Percentiles rank a stretch among this genome's conserved stretches.
Evolutionary conservation across 2,329 filamentous ascomycete species (phyloP).

Genomic region (Rhytidhysteron rufulum): DNA sequence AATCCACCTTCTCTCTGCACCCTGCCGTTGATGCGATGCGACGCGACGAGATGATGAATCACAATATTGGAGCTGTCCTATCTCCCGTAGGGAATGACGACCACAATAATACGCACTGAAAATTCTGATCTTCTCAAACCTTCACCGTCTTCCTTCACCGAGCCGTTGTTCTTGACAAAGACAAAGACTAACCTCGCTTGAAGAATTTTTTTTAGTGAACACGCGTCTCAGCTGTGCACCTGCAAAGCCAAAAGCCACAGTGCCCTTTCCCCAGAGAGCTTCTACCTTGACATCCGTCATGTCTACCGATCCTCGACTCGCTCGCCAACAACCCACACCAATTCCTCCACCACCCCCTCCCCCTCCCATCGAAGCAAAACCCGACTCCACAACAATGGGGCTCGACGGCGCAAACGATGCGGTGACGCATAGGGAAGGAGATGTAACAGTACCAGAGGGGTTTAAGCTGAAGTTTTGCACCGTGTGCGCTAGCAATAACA

Average conservation of each 20-base stretch:
- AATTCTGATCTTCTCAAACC: slow-evolving; percentile 36
- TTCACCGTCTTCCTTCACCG: too few species aligned
- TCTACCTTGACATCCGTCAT: slow-evolving; percentile 18
- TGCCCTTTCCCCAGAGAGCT: neutral
- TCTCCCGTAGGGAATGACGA: slow-evolving; percentile 56
- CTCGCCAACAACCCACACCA: slow-evolving; percentile 33
- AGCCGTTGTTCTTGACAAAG: too few species aligned
- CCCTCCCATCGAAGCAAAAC: slow-evolving; percentile 37
- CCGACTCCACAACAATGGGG: slow-evolving; percentile 24
- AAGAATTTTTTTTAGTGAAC: too few species aligned
- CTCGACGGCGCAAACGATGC: slow-evolving; percentile 28
- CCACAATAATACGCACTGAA: slow-evolving; percentile 44
- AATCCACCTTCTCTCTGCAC: slow-evolving; percentile 4
- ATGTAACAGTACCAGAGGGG: slow-evolving; percentile 38
- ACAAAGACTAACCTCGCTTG: too few species aligned
- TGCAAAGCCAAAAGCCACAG: too few species aligned
- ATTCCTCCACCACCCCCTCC: slow-evolving; percentile 51
- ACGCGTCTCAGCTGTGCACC: neutral
- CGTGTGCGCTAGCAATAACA: slow-evolving; percentile 98
- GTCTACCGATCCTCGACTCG: slow-evolving; percentile 47
- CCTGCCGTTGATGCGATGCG: slow-evolving; percentile 8
- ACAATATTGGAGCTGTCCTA: slow-evolving; percentile 77
- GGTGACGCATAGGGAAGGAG: slow-evolving; percentile 9
- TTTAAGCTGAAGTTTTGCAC: slow-evolving; percentile 97
- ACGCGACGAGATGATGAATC: slow-evolving; percentile 58